These are phyloP conservation scores for Citrus medica DNA, from an alignment of 345 rosid genomes.

Conservation along the genomic window DNA sequence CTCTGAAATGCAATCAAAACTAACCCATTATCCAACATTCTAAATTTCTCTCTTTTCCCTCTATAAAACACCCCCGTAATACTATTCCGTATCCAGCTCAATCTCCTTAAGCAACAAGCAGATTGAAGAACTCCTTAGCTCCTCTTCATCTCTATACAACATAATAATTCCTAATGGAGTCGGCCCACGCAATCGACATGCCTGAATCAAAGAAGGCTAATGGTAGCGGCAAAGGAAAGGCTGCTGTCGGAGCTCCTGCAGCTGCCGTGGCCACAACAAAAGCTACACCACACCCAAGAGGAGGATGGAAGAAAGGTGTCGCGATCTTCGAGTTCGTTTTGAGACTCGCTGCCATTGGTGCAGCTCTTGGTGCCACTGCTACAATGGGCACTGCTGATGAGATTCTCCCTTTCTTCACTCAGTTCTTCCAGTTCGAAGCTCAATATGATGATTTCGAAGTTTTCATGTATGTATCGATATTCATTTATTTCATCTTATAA, in stretches of 20 bases:
- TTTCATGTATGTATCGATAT: constrained; percentile 25
- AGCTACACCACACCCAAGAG: background rate
- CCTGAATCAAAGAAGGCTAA: constrained; percentile 4
- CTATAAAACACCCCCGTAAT: background rate
- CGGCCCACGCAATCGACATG: constrained; percentile 15
- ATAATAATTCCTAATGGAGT: constrained; percentile 23
- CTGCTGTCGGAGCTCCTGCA: constrained; percentile 3
- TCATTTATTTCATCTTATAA: no score
- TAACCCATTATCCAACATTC: constrained; percentile 13
- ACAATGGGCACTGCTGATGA: constrained; percentile 40
- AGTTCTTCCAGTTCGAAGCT: constrained; percentile 63
- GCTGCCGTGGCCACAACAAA: background rate
- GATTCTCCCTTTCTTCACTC: constrained; percentile 64
- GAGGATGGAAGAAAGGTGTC: constrained; percentile 36
- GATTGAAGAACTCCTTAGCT: background rate
- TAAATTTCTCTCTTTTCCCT: background rate
- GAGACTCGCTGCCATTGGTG: constrained; percentile 34
- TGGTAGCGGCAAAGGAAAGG: constrained; percentile 27
- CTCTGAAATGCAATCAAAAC: background rate
- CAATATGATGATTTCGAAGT: constrained; percentile 40
- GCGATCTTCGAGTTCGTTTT: constrained; percentile 48
- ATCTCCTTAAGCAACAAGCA: background rate
- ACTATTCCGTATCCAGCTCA: background rate
- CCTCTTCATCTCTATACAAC: background rate
- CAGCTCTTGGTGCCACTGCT: constrained; percentile 39